Base-by-base conservation (phyloP, 768 basidiomycete species). In the Gloeophyllum trabeum region DNA sequence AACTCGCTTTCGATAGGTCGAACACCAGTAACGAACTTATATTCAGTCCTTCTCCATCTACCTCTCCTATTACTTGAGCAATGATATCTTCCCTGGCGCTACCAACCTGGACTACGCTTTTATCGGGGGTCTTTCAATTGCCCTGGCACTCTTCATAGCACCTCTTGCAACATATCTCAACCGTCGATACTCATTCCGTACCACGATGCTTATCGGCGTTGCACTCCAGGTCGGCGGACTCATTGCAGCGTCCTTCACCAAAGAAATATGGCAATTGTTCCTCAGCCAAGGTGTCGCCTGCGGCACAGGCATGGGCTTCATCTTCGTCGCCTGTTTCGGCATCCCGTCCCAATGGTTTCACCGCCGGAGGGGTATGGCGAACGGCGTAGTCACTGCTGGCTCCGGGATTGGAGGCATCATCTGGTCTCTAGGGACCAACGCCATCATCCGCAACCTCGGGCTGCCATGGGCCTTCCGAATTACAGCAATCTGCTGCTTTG, bases 241-340 rank as follows among this genome's bases (percentile, higher is more conserved):
- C 36, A 37, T 37, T 19, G 36, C 10, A 7, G 36, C 36, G 20
- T 37, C 36, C 36, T 37, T 37, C 36, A 19, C 36, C 20, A 37
- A 12, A 10, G 7, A 37, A 21, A 37, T 21, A 10, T 37, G 36
- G 36, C 36, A 37, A 7, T 19, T 37, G 10, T 37, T 37, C 20
- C 36, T 37, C 20, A 13, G 13, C 36, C 36, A 37, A 21, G 36
- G 36, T 10, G 12, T 37, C 7, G 10, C 10, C 36, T 37, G 7
- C 20, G 36, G 36, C 7, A 10, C 7, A 7, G 36, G 36, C 13
- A 37, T 37, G 36, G 36, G 36, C 20, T 37, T 12, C 36, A 10
- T 37, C 20, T 37, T 37, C 20, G 36, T 37, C 10, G 36, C 10
- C 36, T 13, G 10, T 37, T 10, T 37, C 36, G 36, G 36, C 12